Evolutionary conservation across 2,329 filamentous ascomycete genomes (phyloP), one percentile per base, ranked within the genome.

Genomic region (Diatrype stigma): DNA sequence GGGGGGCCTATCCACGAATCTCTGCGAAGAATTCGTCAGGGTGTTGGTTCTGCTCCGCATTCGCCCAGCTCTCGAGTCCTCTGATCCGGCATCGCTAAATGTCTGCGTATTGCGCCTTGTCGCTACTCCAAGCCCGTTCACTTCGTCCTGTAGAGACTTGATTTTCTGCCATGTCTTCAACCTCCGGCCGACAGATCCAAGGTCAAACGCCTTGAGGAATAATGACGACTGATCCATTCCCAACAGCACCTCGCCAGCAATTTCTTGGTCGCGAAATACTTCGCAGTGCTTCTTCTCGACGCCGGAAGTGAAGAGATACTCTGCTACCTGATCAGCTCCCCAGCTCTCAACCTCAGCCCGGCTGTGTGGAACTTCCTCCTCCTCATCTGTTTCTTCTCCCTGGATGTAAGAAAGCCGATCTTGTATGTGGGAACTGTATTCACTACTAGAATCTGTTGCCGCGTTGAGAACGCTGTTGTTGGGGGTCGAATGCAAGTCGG

Each of bases 121-220:
- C 23, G 69, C 55, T 19, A 55, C 56, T 16, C 64, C 70, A 30
- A 68, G 70, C 42, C 80, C 79, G 56, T 81, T 86, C 40, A 94
- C 85, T 68, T 96, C 90, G 63, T 96, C 89, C 66, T 97, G 93
- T 56, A 97, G 79, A 3, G 84, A 77, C 70, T 96, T 96, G 68
- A 97, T 92, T 70, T 94, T 96, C 70, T 96, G 90, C 93, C 93
- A 97, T 2, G 92, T 96, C 69, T 95, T 95, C 55, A 97, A 73
- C 54, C 93, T 82, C 51, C 90, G 82, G 8, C 93, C 93, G 60
- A 97, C 92, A 3, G 92, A 90, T 17, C 93, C 93, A 58, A 97
- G 78, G 60, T 96, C 90, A 61, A 96, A 96, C 45, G 94, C 92
- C 66, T 96, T 96, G 74, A 97, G 86, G 67, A 96, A 96, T 16